Percentiles rank a stretch among this genome's conserved stretches.
phyloP scores from a whole-genome alignment of 1,284 basidiomycete genomes.

The Calocybe gambosa region DNA sequence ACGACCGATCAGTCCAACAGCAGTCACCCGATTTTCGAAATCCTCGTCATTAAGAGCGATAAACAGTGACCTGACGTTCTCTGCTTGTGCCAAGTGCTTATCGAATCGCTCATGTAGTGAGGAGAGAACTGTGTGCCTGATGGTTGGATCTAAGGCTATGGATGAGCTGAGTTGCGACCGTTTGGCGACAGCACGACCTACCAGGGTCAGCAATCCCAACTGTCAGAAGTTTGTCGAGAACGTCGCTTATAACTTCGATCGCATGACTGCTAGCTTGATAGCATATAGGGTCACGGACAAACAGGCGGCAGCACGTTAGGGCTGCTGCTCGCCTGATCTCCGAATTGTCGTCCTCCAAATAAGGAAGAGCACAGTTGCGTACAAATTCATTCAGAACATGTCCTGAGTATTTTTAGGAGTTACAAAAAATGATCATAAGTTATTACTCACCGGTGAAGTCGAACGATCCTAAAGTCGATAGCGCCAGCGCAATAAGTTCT shows the following conservation, averaged over 20 bases:
- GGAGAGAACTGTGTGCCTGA: constrained; percentile 84
- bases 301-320: constrained; percentile 86
- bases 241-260: constrained; percentile 97
- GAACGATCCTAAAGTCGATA: constrained; percentile 87
- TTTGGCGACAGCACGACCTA: constrained; percentile 25
- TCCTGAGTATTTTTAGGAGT: constrained; percentile 36
- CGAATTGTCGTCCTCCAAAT: constrained; percentile 88
- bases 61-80: constrained; percentile 95
- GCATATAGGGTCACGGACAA: constrained; percentile 94
- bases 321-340: constrained; percentile 92
- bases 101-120: constrained; percentile 94
- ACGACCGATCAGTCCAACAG: constrained; percentile 89
- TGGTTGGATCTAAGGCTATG: constrained; percentile 57
- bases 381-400: constrained; percentile 97
- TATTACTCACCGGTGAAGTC: constrained; percentile 78
- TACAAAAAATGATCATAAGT: neutral
- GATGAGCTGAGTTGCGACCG: neutral
- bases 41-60: constrained; percentile 98
- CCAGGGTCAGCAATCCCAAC: constrained; percentile 97
- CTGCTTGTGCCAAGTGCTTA: constrained; percentile 96
- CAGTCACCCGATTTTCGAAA: constrained; percentile 89
- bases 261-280: constrained; percentile 96
- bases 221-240: constrained; percentile 93
- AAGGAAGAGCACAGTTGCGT: constrained; percentile 86
- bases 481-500: constrained; percentile 80